These are phyloP conservation scores for Penicillium paradoxum DNA, from an alignment of 495 filamentous ascomycete genomes.

Conservation along the genomic window DNA sequence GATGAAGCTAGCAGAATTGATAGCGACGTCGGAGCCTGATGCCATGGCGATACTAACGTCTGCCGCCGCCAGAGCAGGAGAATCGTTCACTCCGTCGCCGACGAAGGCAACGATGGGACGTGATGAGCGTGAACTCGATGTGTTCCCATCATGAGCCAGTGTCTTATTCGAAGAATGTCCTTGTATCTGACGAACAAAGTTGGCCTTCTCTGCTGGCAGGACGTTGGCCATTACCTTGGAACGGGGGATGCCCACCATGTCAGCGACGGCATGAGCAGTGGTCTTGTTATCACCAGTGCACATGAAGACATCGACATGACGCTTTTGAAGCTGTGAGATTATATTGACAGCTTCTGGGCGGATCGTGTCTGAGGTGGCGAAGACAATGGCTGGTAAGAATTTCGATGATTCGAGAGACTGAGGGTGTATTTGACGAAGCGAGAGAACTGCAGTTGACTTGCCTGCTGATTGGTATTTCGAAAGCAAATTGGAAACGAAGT, in stretches of 20 bases:
- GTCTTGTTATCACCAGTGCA: constrained; percentile 72
- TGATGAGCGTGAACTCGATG: neutral
- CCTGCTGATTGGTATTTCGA: constrained; percentile 64
- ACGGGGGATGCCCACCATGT: constrained; percentile 66
- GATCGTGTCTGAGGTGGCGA: constrained; percentile 67
- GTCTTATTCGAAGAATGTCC: constrained; percentile 18
- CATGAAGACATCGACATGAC: constrained; percentile 75
- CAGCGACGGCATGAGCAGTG: constrained; percentile 62
- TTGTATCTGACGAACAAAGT: constrained; percentile 77
- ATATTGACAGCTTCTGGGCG: constrained; percentile 67
- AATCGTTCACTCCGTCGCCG: constrained; percentile 88
- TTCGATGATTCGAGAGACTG: constrained; percentile 20
- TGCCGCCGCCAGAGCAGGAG: constrained; percentile 72
- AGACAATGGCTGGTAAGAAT: constrained; percentile 61
- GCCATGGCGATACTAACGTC: constrained; percentile 83
- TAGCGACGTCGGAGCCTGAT: constrained; percentile 78
- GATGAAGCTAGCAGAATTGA: constrained; percentile 77
- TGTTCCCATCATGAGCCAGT: constrained; percentile 1
- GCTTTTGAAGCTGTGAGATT: constrained; percentile 61
- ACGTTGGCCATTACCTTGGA: constrained; percentile 82
- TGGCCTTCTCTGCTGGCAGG: constrained; percentile 79
- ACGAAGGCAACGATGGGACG: constrained; percentile 55
- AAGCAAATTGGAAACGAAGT: constrained; percentile 44
- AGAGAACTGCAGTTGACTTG: constrained; percentile 69
- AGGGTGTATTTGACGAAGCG: constrained; percentile 35